Base-by-base conservation (phyloP, 306 rosid species). In the Trichosanthes truncata region DNA sequence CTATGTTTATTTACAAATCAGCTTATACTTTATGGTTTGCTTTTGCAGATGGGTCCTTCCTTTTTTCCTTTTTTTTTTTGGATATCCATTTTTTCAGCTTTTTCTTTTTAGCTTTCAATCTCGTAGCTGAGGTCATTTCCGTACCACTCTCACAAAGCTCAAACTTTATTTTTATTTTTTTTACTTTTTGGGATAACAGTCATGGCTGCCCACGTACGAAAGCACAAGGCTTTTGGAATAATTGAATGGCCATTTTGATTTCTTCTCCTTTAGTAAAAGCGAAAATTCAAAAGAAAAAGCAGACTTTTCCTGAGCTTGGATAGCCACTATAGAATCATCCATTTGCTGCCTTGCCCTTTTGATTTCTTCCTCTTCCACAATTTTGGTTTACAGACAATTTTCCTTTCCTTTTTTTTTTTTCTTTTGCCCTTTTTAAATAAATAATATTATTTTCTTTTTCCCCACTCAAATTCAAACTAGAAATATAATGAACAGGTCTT, bases 181-280 rank as follows among this genome's bases (percentile, higher is more conserved):
- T 66, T 20, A 3, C 14, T 21, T 68, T 41, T 41, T 43, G 35
- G n/a, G 33, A 71, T 45, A 43, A 41, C 57, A 71, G 55, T 45
- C 55, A 43, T 43, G 35, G 76, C 20, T 40, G 7, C 76, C 53
- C 77, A 71, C 77, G 55, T 71, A 55, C 56, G 55, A 71, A 71
- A 71, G 77, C 41, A 48, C 15, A 48, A 48, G 41, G 40, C 78
- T 73, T 73, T 73, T 73, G 78, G 78, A 46, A 23, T 26, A 26
- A 73, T 48, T 73, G 77, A 73, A 73, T 73, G 77, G 60, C 77
- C 77, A 48, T 48, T 45, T 73, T 73, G 57, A 69, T 69, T 48
- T 48, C 77, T 25, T 48, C 40, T 73, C 25, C 77, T 11, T 45
- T 60, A 23, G 14, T 35, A 13, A 51, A n/a, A 33, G 20, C 2